phyloP scores from a whole-genome alignment of 164 flowering plant genomes.

The Hamamelis virginiana region DNA sequence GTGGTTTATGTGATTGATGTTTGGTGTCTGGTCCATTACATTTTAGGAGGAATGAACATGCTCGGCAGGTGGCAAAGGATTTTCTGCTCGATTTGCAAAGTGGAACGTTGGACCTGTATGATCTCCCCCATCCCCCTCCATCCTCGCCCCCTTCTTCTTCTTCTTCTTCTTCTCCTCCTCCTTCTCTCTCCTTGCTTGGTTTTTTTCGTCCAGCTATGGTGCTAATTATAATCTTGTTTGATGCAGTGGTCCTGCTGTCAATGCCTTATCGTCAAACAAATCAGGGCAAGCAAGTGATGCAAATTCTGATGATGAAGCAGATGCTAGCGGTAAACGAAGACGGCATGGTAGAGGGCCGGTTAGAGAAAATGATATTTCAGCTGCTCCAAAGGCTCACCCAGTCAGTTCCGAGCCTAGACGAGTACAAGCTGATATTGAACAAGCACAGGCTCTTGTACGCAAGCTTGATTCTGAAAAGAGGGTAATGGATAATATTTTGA shows the following conservation, averaged over 20 bases:
- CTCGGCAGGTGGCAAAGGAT: constrained; percentile 73
- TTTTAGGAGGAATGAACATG: constrained; percentile 88
- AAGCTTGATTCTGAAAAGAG: constrained; percentile 92
- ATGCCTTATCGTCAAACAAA: constrained; percentile 50
- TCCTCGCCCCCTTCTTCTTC: too few species aligned
- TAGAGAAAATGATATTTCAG: constrained; percentile 69
- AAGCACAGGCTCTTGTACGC: constrained; percentile 76
- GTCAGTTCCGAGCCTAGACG: constrained; percentile 77
- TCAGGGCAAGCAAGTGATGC: constrained; percentile 72
- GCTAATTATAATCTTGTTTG: constrained; percentile 7
- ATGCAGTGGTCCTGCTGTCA: constrained; percentile 80
- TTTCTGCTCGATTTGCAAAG: constrained; percentile 82
- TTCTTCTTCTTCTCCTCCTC: too few species aligned
- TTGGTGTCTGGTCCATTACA: neutral
- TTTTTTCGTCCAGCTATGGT: too few species aligned
- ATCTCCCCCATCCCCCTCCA: neutral
- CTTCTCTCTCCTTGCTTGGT: too few species aligned
- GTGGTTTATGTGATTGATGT: neutral
- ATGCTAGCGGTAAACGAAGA: constrained; percentile 68
- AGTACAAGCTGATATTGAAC: constrained; percentile 73
- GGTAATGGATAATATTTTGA: constrained; percentile 73
- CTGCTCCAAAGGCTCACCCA: constrained; percentile 90
- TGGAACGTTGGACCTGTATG: constrained; percentile 86
- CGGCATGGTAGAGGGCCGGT: constrained; percentile 60
- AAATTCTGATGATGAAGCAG: constrained; percentile 83